Base-by-base conservation (phyloP, 1,284 basidiomycete species). In the Rhodotorula sp. region DNA sequence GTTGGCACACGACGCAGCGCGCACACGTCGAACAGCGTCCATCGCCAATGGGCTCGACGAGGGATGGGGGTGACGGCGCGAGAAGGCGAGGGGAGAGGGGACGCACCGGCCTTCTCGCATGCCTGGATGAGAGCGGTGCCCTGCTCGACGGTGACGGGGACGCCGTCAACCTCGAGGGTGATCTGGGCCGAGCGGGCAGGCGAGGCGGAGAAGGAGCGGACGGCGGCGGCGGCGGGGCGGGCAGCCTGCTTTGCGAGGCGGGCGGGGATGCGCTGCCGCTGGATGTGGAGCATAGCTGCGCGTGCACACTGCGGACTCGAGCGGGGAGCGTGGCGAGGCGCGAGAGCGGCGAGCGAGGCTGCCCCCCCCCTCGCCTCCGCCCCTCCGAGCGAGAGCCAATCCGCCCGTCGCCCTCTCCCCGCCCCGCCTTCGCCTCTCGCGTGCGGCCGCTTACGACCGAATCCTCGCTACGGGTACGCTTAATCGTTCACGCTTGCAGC, bases 91-190 rank as follows among this genome's bases (percentile, higher is more conserved):
- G 34, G 50, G 1, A 3, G 21, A 2, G 9, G 22, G 7, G 48
- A 69, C 73, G 19, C n/a, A 78, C 80, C 79, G 50, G 79, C 79
- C 60, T 74, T 79, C 77, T 85, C 85, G 83, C 96, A 98, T 69
- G 96, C 96, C 84, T 98, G 96, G 81, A 98, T 97, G 78, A 99
- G 86, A 36, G 95, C 92, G 76, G 92, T 90, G 62, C 94, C 92
- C 92, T 80, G 78, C 55, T 74, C 72, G 44, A 80, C 76, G 22
- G 74, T 70, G 46, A 79, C 79, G 39, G 76, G 73, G 19, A 78
- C 77, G 44, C 79, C 79, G 55, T 80, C 79, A 64, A 80, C 71
- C 61, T 79, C 78, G 59, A 80, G 71, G 29, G 71, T 72, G 67
- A 79, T 73, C 56, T 78, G 65, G 51, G 76, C 73, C n/a, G 61